A percentile compares a stretch with the other conserved stretches of the same genome.
These are phyloP conservation scores for Eutrema salsugineum DNA, from an alignment of 441 rosid species.

Conservation along the genomic window DNA sequence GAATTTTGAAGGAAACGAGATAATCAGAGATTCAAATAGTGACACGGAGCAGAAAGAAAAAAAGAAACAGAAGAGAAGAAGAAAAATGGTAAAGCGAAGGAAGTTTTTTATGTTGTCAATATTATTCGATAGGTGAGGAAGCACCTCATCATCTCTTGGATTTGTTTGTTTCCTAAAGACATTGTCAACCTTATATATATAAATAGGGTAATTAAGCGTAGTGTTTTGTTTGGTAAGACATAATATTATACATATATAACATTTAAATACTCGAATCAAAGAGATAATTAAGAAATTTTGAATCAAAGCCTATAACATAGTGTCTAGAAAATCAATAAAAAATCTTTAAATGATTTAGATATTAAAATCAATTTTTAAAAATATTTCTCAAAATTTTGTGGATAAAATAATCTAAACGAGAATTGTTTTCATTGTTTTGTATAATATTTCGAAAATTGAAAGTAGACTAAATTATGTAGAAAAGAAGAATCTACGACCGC, in stretches of 20 bases:
- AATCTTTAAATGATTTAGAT: too few relatives aligned
- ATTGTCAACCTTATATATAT: constrained; percentile 9
- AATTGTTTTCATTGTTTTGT: not conserved
- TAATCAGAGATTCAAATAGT: constrained; percentile 30
- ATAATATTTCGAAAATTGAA: not conserved
- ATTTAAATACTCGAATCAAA: not conserved
- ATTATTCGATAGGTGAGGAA: constrained; percentile 3
- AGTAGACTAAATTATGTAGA: not conserved
- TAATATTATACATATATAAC: not conserved
- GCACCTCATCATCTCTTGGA: constrained; percentile 9
- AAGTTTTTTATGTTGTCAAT: too few relatives aligned
- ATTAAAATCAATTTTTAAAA: not conserved
- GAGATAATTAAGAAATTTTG: too few relatives aligned
- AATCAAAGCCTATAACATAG: too few relatives aligned
- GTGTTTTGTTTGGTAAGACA: not conserved
- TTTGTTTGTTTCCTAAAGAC: constrained; percentile 12
- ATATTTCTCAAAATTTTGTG: not conserved
- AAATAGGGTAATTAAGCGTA: not conserved
- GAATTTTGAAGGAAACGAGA: not conserved
- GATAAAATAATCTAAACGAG: too few relatives aligned
- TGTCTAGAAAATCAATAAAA: too few relatives aligned
- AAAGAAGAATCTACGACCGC: not conserved
- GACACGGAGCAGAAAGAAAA: constrained; percentile 15
- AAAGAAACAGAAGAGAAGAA: not conserved
- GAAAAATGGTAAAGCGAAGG: constrained; percentile 22